Conservation (phyloP, 768 basidiomycete genomes). For the Daedaleopsis sinensis region DNA sequence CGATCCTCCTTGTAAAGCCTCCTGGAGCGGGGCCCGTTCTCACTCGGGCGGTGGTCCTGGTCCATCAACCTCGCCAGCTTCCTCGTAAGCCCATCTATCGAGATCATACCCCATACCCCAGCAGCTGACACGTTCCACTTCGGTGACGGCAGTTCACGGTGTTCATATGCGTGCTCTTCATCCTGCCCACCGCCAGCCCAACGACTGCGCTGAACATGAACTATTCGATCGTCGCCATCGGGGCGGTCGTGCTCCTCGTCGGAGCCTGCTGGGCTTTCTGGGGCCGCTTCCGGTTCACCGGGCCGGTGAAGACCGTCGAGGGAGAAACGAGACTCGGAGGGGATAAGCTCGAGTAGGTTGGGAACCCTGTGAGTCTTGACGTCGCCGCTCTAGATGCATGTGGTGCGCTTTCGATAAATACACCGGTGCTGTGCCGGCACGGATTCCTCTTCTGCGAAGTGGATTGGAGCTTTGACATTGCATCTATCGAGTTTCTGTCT, state of each 20-base stretch:
- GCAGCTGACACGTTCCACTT: not conserved
- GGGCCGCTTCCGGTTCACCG: slow-evolving; percentile 48
- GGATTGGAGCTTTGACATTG: no score
- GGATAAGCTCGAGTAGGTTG: slow-evolving; percentile 7
- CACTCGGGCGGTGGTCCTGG: slow-evolving; percentile 56
- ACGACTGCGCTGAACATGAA: slow-evolving; percentile 58
- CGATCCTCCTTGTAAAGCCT: slow-evolving; percentile 37
- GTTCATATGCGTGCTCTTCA: slow-evolving; percentile 58
- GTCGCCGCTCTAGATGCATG: not conserved
- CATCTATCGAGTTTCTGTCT: no score
- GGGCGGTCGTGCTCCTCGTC: slow-evolving; percentile 49
- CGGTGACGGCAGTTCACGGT: slow-evolving; percentile 50
- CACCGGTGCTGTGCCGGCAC: no score
- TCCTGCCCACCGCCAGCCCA: slow-evolving; percentile 57
- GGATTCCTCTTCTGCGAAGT: no score
- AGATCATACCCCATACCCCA: not conserved
- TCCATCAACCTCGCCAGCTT: slow-evolving; percentile 51
- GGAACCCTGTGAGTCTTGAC: not conserved
- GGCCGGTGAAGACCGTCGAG: slow-evolving; percentile 44
- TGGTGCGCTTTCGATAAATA: not conserved
- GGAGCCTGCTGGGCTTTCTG: slow-evolving; percentile 48
- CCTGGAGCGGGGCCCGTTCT: slow-evolving; percentile 50
- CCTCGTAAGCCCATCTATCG: slow-evolving; percentile 35
- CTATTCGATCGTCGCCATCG: slow-evolving; percentile 57
- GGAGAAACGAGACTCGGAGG: slow-evolving; percentile 3